Evolutionary conservation across 2,329 filamentous ascomycete genomes (phyloP).

Genomic region (Nothopassalora personata): DNA sequence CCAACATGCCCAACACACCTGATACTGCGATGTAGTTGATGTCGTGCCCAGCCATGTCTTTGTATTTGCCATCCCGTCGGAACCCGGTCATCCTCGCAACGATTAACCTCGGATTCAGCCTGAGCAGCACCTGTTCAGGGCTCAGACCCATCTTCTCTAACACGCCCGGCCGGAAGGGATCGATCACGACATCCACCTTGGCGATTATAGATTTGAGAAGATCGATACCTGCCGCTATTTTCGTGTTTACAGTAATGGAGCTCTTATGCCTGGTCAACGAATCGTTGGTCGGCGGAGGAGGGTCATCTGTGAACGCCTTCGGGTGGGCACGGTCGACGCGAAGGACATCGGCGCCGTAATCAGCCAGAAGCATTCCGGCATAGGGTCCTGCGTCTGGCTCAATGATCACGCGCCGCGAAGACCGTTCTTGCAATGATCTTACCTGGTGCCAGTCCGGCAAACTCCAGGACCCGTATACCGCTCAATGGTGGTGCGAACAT

Average conservation of each 20-base stretch:
- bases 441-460: slow-evolving; percentile 59
- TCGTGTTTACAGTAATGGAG: slow-evolving; percentile 75
- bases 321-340: slow-evolving; percentile 66
- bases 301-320: slow-evolving; percentile 34
- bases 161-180: slow-evolving; percentile 87
- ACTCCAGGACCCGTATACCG: slow-evolving; percentile 59
- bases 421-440: slow-evolving; percentile 15
- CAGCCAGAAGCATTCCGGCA: slow-evolving; percentile 79
- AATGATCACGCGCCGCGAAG: neutral
- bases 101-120: slow-evolving; percentile 68
- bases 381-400: slow-evolving; percentile 61
- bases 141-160: slow-evolving; percentile 77
- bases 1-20: slow-evolving; percentile 72
- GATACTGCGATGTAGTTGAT: slow-evolving; percentile 94
- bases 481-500: slow-evolving; percentile 45
- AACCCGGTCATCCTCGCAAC: slow-evolving; percentile 88
- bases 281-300: slow-evolving; percentile 54
- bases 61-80: slow-evolving; percentile 77
- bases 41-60: slow-evolving; percentile 85
- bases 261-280: slow-evolving; percentile 74
- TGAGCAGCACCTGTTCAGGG: slow-evolving; percentile 59
- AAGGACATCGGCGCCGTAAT: slow-evolving; percentile 82
- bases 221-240: slow-evolving; percentile 56
- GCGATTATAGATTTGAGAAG: slow-evolving; percentile 62
- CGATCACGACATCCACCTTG: slow-evolving; percentile 73